phyloP scores from a whole-genome alignment of 2,329 filamentous ascomycete species.

The Xylogone sp. region DNA sequence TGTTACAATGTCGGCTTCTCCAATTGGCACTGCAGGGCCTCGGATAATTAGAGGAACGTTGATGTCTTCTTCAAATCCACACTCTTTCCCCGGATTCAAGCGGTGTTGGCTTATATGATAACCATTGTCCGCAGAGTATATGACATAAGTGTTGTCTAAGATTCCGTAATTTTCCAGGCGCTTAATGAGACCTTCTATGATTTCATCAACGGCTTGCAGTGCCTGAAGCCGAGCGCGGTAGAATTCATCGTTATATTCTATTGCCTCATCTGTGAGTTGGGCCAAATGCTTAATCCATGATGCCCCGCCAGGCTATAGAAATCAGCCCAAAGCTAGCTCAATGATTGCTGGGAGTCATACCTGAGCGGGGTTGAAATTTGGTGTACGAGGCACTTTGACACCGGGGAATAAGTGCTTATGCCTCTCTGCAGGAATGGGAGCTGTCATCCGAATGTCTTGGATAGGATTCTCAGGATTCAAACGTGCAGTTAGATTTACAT shows the following conservation, averaged over 20 bases:
- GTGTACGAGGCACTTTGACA: constrained; percentile 55
- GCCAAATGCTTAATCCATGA: constrained; percentile 42
- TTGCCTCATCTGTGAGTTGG: constrained; percentile 34
- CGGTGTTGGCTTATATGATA: constrained; percentile 51
- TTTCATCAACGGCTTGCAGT: constrained; percentile 52
- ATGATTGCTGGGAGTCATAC: constrained; percentile 29
- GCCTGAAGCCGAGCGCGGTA: constrained; percentile 48
- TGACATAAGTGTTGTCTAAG: constrained; percentile 48
- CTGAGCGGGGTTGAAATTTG: constrained; percentile 62
- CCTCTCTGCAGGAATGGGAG: constrained; percentile 54
- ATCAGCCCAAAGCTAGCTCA: neutral
- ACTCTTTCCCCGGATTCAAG: constrained; percentile 45
- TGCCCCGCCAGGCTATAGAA: constrained; percentile 36
- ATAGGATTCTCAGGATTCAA: constrained; percentile 3
- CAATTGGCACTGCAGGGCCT: constrained; percentile 49
- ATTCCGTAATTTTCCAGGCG: constrained; percentile 35
- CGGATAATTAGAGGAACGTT: constrained; percentile 52
- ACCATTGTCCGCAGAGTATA: constrained; percentile 55
- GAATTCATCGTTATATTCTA: constrained; percentile 47
- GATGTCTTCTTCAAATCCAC: constrained; percentile 48
- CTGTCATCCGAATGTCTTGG: constrained; percentile 31
- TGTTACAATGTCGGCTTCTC: constrained; percentile 40
- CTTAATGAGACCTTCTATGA: constrained; percentile 43
- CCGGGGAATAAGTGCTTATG: constrained; percentile 60
- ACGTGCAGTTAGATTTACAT: constrained; percentile 24